Conservation (phyloP, 345 rosid species). For the Hypericum perforatum region DNA sequence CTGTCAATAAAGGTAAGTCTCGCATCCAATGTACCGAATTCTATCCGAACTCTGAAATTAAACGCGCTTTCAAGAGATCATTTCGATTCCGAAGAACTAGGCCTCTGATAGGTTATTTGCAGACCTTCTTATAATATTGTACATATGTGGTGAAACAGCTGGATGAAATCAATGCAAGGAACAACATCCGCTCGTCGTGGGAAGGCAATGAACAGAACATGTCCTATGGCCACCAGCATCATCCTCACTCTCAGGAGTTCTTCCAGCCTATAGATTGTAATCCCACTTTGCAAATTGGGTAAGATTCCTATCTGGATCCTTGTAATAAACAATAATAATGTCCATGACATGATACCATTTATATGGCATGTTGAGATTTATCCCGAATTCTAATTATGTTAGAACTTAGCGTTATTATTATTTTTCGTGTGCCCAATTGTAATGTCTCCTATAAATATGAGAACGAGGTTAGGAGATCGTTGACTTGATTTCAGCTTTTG, state of each 20-base stretch:
- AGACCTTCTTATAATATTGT: conserved; percentile 3
- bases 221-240: conserved; percentile 45
- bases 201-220: conserved; percentile 61
- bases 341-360: not conserved
- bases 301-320: conserved; percentile 6
- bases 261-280: conserved; percentile 81
- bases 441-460: too few relatives aligned
- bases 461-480: too few relatives aligned
- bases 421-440: too few relatives aligned
- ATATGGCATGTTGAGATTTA: not conserved
- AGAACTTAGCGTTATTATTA: too few relatives aligned
- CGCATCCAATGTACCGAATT: not conserved
- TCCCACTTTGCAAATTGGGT: conserved; percentile 97
- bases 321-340: too few relatives aligned
- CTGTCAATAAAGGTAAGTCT: conserved; percentile 60
- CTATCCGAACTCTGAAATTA: not conserved
- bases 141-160: conserved; percentile 48
- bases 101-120: not conserved
- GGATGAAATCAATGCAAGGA: conserved; percentile 56
- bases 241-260: conserved; percentile 58
- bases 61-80: not conserved
- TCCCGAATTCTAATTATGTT: too few relatives aligned
- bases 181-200: conserved; percentile 55
- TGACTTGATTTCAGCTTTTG: too few relatives aligned
- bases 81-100: not conserved